Evolutionary conservation across 1,284 basidiomycete genomes (phyloP), one percentile per base, ranked within the genome.

Genomic region (Singerocomus rubriflavus): DNA sequence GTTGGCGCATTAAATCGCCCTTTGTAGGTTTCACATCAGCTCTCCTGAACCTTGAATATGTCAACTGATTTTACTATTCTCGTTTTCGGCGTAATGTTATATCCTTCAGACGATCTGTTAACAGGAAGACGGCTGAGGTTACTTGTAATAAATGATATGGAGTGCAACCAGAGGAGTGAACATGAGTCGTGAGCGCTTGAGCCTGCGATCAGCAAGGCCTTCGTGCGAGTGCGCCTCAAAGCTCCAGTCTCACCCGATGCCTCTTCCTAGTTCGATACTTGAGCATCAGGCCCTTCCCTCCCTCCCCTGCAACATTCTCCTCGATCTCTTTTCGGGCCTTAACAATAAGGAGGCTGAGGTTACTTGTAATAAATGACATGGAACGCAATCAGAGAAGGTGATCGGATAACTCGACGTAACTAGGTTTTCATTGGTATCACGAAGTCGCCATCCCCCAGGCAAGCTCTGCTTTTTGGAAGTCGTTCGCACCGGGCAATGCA

Each of bases 371-470:
- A 16, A 26, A 46, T 26, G 13, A 40, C 38, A 11, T 6, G 21
- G 6, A 21, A 40, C 26, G 35, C 21, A 25, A 40, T 21, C 21
- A 21, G 4, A 21, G 27, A 30, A 21, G 12, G 29, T 21, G 29
- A 21, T 17, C 13, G 11, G 31, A 53, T 38, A n/a, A 11, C 21
- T 14, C 17, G 44, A 10, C 17, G 44, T 8, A 34, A 31, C 10
- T 9, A 41, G 35, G 10, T 31, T n/a, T n/a, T 11, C 29, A 39
- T 38, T 13, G 4, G 39, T 31, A 35, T 76, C 64, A 84, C 56
- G 79, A 82, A 29, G 71, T 72, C 13, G 77, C 79, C 33, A 83
- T 67, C 49, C 73, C 74, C 86, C 86, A 88, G 4, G 85, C 66
- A 12, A 72, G 61, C 27, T 77, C 71, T 0, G 70, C 66, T 26